These are phyloP conservation scores for Sporobolomyces pararoseus DNA, from an alignment of 768 basidiomycete genomes.

Conservation along the genomic window DNA sequence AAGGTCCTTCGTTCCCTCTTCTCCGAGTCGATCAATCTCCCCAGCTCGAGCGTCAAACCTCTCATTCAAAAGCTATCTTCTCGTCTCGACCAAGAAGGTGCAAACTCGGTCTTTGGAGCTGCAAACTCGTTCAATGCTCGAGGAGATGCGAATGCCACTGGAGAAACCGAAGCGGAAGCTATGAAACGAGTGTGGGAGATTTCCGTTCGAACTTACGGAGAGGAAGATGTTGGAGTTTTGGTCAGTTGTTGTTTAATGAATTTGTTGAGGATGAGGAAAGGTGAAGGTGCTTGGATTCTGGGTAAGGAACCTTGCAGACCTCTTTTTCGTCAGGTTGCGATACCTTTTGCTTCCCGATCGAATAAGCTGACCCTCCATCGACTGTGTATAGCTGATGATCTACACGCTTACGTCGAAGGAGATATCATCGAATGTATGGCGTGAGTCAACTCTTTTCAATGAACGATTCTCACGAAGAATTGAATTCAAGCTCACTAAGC, in stretches of 20 bases:
- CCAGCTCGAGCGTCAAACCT: constrained; percentile 18
- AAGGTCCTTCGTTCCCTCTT: constrained; percentile 36
- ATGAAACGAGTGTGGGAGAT: constrained; percentile 32
- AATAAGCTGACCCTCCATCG: too few species aligned
- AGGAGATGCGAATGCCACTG: constrained; percentile 26
- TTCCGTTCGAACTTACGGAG: constrained; percentile 34
- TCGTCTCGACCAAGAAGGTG: constrained; percentile 24
- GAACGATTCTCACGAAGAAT: too few species aligned
- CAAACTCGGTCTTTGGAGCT: constrained; percentile 27
- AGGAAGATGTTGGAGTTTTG: constrained; percentile 35
- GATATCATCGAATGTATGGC: constrained; percentile 45
- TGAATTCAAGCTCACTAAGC: background rate
- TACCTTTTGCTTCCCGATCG: background rate
- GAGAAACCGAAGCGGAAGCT: constrained; percentile 31
- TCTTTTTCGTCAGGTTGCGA: background rate
- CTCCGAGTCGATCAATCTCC: constrained; percentile 26
- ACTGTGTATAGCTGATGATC: constrained; percentile 28
- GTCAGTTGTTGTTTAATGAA: constrained; percentile 38
- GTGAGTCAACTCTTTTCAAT: background rate
- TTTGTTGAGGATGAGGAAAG: constrained; percentile 35
- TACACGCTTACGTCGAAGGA: constrained; percentile 43
- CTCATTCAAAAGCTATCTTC: constrained; percentile 4
- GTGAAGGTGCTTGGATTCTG: constrained; percentile 42
- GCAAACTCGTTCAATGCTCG: constrained; percentile 16
- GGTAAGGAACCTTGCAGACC: background rate